Percentiles rank a stretch among this genome's conserved stretches.
Evolutionary conservation across 148 eudicot species (phyloP).

Genomic region (Rhododendron williamsianum): DNA sequence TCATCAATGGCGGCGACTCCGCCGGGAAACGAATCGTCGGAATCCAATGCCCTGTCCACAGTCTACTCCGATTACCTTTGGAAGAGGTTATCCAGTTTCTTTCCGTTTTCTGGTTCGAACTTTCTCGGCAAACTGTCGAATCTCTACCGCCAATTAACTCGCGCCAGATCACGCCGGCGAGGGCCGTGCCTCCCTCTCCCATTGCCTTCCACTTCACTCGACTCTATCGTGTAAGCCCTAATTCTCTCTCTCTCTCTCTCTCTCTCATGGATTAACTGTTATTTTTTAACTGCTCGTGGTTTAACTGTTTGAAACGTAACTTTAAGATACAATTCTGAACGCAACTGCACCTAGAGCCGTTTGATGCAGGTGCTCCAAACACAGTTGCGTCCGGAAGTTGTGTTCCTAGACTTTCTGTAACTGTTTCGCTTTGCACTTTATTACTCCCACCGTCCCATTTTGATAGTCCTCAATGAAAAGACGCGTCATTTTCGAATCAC

Average conservation of each 20-base stretch:
- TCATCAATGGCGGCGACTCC: conserved; percentile 7
- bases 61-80: conserved; percentile 41
- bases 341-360: neutral
- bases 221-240: conserved; percentile 43
- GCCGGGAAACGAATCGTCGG: conserved; percentile 11
- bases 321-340: neutral
- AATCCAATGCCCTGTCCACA: conserved; percentile 28
- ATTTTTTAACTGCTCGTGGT: neutral
- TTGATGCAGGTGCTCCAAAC: neutral
- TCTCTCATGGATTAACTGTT: neutral
- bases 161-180: conserved; percentile 47
- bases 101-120: conserved; percentile 22
- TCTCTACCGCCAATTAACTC: conserved; percentile 32
- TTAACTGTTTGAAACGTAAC: neutral
- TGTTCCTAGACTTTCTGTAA: neutral
- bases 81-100: conserved; percentile 26
- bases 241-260: neutral
- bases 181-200: conserved; percentile 72
- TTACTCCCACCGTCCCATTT: neutral
- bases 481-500: too few species aligned
- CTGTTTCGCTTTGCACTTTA: neutral
- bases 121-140: conserved; percentile 39
- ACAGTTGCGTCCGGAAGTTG: neutral
- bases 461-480: too few species aligned
- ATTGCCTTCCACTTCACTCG: conserved; percentile 49